Base-by-base conservation (phyloP, 2,329 filamentous ascomycete genomes). In the Exophiala bonariae region DNA sequence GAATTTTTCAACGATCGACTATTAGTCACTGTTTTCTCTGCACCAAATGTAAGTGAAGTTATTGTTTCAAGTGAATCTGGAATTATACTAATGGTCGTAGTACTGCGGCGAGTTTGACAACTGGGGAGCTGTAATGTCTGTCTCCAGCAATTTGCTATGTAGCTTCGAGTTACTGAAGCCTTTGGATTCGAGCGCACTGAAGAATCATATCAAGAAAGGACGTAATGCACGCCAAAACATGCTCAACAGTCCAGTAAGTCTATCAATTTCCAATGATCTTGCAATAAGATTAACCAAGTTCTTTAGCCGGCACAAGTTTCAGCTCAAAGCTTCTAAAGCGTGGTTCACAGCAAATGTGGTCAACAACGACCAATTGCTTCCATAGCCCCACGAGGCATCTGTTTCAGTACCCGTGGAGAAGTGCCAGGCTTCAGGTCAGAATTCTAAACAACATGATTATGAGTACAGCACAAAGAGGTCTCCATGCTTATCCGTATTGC, bases 61-160 rank as follows among this genome's bases (percentile, higher is more conserved):
- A 4, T 5, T 20, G 23, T 37, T 14, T 20, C 26, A 35, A 17
- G 13, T 18, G 14, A 20, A 19, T 18, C 13, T 28, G 11, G 11
- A 11, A 13, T 22, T 20, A 23, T 17, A 22, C 30, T 37, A 17
- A 26, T 51, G 31, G 31, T 47, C 32, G 30, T 47, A 95, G 88
- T 97, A 99, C 64, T 99, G 93, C 62, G 93, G 93, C 58, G 93
- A 99, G 68, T 99, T 99, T 59, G 93, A 99, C 66, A 99, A 99
- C 56, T 97, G 93, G 89, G 93, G 93, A 16, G 93, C 93, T 11
- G 91, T 97, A 58, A 99, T 99, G 93, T 96, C 92, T 2, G 93
- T 99, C 17, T 96, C 90, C 1, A 82, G 82, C 11, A 93, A 97
- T 68, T 73, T 99, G 42, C 81, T 99, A 1, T 99, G 93, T 73